Evolutionary conservation across 345 rosid genomes (phyloP).

Genomic region (Salix suchowensis): DNA sequence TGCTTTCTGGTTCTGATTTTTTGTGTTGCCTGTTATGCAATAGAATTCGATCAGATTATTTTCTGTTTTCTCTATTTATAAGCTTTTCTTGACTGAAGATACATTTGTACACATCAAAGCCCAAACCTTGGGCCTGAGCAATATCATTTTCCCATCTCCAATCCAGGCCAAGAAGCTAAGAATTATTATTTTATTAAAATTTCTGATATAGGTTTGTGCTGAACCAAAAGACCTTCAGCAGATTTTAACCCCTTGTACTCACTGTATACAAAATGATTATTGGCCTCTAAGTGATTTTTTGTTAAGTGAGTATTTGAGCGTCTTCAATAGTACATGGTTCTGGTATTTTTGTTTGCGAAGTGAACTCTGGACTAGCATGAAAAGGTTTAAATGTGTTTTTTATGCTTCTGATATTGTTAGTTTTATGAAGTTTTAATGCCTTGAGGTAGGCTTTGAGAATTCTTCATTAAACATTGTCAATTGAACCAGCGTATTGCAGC

Average conservation of each 20-base stretch:
- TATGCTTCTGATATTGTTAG: neutral
- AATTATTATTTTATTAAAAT: neutral
- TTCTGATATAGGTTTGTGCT: neutral
- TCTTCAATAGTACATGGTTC: neutral
- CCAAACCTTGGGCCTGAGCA: neutral
- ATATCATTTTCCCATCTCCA: neutral
- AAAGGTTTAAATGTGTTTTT: neutral
- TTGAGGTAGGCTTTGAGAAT: neutral
- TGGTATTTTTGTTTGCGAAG: neutral
- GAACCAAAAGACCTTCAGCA: neutral
- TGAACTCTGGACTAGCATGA: neutral
- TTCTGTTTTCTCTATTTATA: neutral
- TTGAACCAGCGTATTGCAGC: neutral
- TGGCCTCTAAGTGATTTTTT: neutral
- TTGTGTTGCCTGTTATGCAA: neutral
- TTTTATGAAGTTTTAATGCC: neutral
- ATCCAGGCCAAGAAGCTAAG: neutral
- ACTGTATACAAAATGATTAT: neutral
- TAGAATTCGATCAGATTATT: neutral
- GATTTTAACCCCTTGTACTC: neutral
- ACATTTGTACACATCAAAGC: neutral
- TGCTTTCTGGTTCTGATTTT: neutral
- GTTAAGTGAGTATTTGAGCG: neutral
- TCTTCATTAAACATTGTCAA: neutral
- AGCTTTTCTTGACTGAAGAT: neutral